phyloP scores from a whole-genome alignment of 305 asterid species.

The Rubia balearica region DNA sequence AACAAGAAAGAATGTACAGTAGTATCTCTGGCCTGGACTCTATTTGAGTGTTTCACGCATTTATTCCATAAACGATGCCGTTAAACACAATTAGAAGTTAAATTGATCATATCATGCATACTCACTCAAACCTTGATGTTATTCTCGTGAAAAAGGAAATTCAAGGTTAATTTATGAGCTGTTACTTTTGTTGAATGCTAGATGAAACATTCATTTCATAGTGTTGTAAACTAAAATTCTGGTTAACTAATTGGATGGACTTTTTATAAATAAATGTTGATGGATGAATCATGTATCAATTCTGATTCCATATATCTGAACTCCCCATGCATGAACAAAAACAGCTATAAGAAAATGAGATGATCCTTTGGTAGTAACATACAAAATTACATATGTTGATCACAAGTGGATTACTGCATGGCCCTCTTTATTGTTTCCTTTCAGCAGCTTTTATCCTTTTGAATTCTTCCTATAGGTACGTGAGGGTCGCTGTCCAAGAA shows the following conservation, averaged over 20 bases:
- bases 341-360: too few relatives aligned
- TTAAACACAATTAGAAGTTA: not conserved
- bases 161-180: too few relatives aligned
- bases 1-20: not conserved
- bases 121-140: not conserved
- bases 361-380: not conserved
- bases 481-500: constrained; percentile 59
- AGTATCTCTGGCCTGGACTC: not conserved
- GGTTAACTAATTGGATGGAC: not conserved
- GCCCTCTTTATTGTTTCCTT: constrained; percentile 10
- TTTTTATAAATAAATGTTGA: not conserved
- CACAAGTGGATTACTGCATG: not conserved
- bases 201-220: not conserved
- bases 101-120: not conserved
- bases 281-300: not conserved
- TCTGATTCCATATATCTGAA: too few relatives aligned
- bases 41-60: not conserved
- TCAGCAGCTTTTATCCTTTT: not conserved
- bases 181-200: constrained; percentile 2
- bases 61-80: not conserved
- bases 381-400: not conserved
- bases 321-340: too few relatives aligned
- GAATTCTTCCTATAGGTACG: constrained; percentile 45
- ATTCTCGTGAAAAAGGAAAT: too few relatives aligned
- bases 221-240: not conserved